Evolutionary conservation across 768 basidiomycete genomes (phyloP).

Genomic region (Boletus pseudo-olivaceus): DNA sequence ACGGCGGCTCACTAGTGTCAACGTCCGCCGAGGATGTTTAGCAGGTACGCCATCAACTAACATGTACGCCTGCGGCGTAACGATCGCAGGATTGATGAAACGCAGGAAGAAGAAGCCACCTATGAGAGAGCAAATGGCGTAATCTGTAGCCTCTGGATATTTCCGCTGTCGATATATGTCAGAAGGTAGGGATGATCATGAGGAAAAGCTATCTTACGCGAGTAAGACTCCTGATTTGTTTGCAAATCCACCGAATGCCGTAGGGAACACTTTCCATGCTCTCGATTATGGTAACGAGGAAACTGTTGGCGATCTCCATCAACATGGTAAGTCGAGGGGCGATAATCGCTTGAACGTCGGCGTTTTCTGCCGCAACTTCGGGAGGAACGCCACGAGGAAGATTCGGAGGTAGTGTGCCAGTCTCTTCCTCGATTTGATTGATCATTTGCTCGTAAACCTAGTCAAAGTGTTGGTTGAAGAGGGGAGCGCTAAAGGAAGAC

Average conservation of each 20-base stretch:
- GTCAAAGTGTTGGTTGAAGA: neutral
- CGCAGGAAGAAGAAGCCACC: slow-evolving; percentile 99
- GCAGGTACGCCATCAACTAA: slow-evolving; percentile 96
- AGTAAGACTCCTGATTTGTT: slow-evolving; percentile 96
- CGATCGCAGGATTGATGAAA: slow-evolving; percentile 99
- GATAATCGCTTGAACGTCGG: slow-evolving; percentile 97
- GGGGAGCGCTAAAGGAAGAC: neutral
- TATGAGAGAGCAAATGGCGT: slow-evolving; percentile 96
- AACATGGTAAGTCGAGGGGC: slow-evolving; percentile 96
- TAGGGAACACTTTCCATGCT: slow-evolving; percentile 98
- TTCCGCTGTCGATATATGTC: slow-evolving; percentile 62
- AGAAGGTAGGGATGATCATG: slow-evolving; percentile 1
- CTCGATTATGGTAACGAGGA: slow-evolving; percentile 96
- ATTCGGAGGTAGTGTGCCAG: slow-evolving; percentile 85
- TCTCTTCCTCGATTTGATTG: slow-evolving; percentile 97
- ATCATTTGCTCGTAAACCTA: slow-evolving; percentile 99
- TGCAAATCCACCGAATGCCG: slow-evolving; percentile 99
- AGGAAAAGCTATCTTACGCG: slow-evolving; percentile 51
- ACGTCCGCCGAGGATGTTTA: slow-evolving; percentile 93
- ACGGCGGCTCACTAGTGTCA: slow-evolving; percentile 69
- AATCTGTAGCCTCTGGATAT: slow-evolving; percentile 98
- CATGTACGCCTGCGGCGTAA: slow-evolving; percentile 99
- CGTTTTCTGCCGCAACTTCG: slow-evolving; percentile 90
- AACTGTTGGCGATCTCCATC: slow-evolving; percentile 99
- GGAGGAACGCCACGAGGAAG: slow-evolving; percentile 92